Base-by-base conservation (phyloP, 1,284 basidiomycete genomes). In the Leccinum fallax region DNA sequence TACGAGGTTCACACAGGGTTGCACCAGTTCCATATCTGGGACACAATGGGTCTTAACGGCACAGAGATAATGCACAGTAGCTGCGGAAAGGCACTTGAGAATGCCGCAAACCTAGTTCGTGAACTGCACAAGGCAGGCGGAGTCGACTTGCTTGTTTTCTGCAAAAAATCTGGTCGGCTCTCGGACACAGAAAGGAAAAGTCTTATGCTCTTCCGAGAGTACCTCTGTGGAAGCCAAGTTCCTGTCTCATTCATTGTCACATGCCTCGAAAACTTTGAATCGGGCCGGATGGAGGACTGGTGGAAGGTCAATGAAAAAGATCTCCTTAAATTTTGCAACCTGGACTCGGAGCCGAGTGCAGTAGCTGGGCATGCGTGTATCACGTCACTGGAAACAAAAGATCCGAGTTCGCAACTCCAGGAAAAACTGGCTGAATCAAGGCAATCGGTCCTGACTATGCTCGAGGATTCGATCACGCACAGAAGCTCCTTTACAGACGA, bases 191-290 rank as follows among this genome's bases (percentile, higher is more conserved):
- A 71, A 53, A 52, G 68, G 55, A 66, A 63, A 32, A 75, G 69
- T 58, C 77, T 77, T 63, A 66, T 62, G 53, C 69, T 80, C 38
- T 80, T 80, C 62, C 66, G 65, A 19, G 70, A 73, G 19, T 67
- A 71, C 51, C 69, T 80, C 28, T 80, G 77, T 63, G 65, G 71
- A 30, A 59, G 64, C 26, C 69, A 71, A 48, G 66, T 79, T 21
- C 79, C 79, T 4, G 67, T 80, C 15, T 75, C 74, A 3, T 61
- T 79, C 19, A 63, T 77, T 15, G 67, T 80, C 51, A 80, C 79
- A 5, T 73, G 74, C 15, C 71, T 79, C 30, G 79, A 81, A 62
- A 19, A 5, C n/a, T n/a, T 40, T 40, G 19, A 60, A n/a, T 64
- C 69, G 24, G 51, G 28, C 2, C 53, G 38, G 2, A 74, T 75